Evolutionary conservation across 1,284 basidiomycete genomes (phyloP).

Genomic region (Phylloboletellus chloephorus): DNA sequence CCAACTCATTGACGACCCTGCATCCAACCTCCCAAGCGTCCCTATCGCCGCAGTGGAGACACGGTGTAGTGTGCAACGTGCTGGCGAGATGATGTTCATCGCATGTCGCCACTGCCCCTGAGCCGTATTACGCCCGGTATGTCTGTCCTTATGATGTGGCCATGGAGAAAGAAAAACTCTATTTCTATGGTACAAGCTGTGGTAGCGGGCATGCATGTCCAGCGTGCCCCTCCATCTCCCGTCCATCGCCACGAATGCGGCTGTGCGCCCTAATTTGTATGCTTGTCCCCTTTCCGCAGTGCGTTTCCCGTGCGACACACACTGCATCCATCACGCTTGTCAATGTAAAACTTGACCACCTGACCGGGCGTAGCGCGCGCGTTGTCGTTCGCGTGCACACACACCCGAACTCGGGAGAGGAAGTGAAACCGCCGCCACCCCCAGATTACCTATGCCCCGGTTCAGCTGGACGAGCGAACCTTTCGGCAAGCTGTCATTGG

Average conservation of each 20-base stretch:
- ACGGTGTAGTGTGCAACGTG: conserved; percentile 7
- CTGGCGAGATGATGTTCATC: conserved; percentile 10
- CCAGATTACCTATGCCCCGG: too few species aligned
- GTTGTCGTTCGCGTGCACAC: not conserved
- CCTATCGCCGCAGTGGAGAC: conserved; percentile 30
- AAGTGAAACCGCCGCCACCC: too few species aligned
- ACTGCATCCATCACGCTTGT: conserved; percentile 9
- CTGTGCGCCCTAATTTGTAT: conserved; percentile 22
- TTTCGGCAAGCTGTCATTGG: conserved; percentile 14
- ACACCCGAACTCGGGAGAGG: too few species aligned
- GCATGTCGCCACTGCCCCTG: conserved; percentile 26
- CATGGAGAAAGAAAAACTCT: conserved; percentile 17
- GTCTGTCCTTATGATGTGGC: conserved; percentile 7
- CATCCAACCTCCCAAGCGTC: conserved; percentile 14
- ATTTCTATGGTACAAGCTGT: conserved; percentile 22
- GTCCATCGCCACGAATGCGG: conserved; percentile 14
- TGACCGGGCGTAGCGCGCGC: conserved; percentile 7
- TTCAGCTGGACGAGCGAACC: conserved; percentile 16
- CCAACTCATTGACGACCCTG: conserved; percentile 24
- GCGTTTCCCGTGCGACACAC: conserved; percentile 16
- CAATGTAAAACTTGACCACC: conserved; percentile 7
- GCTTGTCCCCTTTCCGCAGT: conserved; percentile 29
- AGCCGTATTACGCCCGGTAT: conserved; percentile 26
- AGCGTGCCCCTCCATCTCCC: too few species aligned
- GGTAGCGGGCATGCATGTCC: conserved; percentile 24